Evolutionary conservation across 208 protist genomes (phyloP), one percentile per base, ranked within the genome.

Genomic region (Trypanosoma avium): DNA sequence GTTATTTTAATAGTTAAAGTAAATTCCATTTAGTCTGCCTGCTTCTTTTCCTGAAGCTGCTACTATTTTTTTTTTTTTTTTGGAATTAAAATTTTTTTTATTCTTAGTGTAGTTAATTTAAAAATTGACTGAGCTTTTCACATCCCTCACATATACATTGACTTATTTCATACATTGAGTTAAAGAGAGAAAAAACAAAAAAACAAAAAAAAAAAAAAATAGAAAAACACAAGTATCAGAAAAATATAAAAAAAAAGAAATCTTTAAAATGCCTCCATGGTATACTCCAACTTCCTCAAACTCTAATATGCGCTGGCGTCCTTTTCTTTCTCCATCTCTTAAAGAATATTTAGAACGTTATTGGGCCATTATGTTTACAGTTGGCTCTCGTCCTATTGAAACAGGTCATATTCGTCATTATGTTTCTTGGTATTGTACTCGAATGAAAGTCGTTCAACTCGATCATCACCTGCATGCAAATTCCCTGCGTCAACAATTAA

Each of bases 341-440:
- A 77, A 84, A 24, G 81, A 79, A 13, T 93, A 93, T 65, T 47
- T 93, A n/a, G 60, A 63, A 27, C 79, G 73, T 19, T 96, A 93
- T 56, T 96, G 90, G 87, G 82, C 86, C 0, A 58, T 96, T 8
- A 81, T 91, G 43, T 93, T 96, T 67, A 93, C 90, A 4, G 73
- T 91, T 15, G 81, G 77, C 12, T 73, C 85, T 2, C 73, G 81
- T 35, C 73, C 83, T 15, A 78, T 93, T 21, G 85, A 92, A 30
- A 92, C 86, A 19, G 85, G 83, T 0, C 86, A 91, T 71, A 90
- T 96, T 75, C 79, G 87, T 3, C 82, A 96, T 72, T 96, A 96
- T 71, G 61, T 91, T 10, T 81, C 83, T 26, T 96, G 90, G 87
- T 96, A 96, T 59, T 85, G 81, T 53, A 93, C 87, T 4, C 79